Base-by-base conservation (phyloP, 148 eudicot genomes). In the Drosera capensis region DNA sequence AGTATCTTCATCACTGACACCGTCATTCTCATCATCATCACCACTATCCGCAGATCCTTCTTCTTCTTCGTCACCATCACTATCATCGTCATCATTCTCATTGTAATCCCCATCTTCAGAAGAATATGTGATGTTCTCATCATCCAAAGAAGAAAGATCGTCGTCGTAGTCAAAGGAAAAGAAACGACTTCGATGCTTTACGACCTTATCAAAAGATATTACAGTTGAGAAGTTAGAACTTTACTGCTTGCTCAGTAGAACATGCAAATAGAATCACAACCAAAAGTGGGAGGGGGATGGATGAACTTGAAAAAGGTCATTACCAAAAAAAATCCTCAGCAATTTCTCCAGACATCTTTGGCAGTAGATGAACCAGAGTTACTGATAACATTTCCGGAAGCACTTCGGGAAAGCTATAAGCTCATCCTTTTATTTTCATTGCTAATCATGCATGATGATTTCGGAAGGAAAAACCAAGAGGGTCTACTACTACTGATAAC, bases 181-280 rank as follows among this genome's bases (percentile, higher is more conserved):
- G 56, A 52, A 52, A 65, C 25, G 43, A 56, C 56, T 22, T 20
- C 48, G 62, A 38, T 48, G 31, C 38, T 50, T 61, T 36, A 48
- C 24, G 42, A 55, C 68, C 75, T 67, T 59, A 24, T 31, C 59
- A 54, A 43, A 20, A 57, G 54, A 71, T 63, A 56, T 40, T 58
- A 55, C 23, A 36, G 54, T 49, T 40, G 37, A 52, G 38, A 55
- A 48, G 47, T 68, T 49, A 72, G 72, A 49, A 58, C 57, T 50
- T 45, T 37, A 13, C n/a, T 3, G 3, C 40, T 4, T 37, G 14
- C 43, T 16, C 9, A 11, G n/a, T 2, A 34, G 14, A 34, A 34
- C n/a, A 4, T 4, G 38, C 9, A 34, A 34, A 11, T 34, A 9
- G n/a, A 13, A 4, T 2, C 38, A 34, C 6, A 13, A 5, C 14